Base-by-base conservation (phyloP, 208 protist species). In the Wallacemonas sp. region DNA sequence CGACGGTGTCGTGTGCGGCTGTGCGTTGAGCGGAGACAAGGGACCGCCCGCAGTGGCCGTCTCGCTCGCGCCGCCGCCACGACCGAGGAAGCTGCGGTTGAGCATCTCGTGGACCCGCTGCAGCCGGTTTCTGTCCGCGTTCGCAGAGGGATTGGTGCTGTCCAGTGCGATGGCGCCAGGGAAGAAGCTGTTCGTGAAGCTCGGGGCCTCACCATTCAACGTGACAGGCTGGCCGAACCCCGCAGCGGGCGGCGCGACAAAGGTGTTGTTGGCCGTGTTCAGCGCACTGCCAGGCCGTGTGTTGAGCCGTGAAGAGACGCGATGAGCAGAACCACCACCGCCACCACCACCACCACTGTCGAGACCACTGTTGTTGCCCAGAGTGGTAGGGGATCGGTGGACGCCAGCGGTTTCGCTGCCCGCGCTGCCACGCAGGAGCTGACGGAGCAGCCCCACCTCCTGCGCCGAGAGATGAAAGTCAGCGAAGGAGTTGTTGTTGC, bases 61-160 rank as follows among this genome's bases (percentile, higher is more conserved):
- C 23, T 36, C 41, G 1, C 29, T 30, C 19, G 6, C n/a, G 39
- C 12, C n/a, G 30, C n/a, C 38, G n/a, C 11, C 9, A 23, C 61
- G 54, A 19, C 21, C 27, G 14, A 62, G 12, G 26, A 68, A 57
- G 26, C 55, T 49, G 24, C 67, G 72, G 38, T 65, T 68, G 0
- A n/a, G 38, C 41, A 67, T 4, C 0, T 27, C 52, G 9, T 58
- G 52, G 6, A 58, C 52, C 9, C 52, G 52, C 26, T 26, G 47
- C 9, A 55, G 52, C 30, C 30, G 52, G 36, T 41, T 14, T 16
- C 14, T 4, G 16, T 34, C 4, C 9, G 29, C 0, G 52, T 3
- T 21, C 5, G 23, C 30, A 11, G 29, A 8, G 4, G n/a, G 6
- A 14, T n/a, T 19, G 52, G 9, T 3, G 52, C 19, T 2, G 30